phyloP scores from a whole-genome alignment of 345 rosid genomes.

The Cardamine chenopodiifolia region DNA sequence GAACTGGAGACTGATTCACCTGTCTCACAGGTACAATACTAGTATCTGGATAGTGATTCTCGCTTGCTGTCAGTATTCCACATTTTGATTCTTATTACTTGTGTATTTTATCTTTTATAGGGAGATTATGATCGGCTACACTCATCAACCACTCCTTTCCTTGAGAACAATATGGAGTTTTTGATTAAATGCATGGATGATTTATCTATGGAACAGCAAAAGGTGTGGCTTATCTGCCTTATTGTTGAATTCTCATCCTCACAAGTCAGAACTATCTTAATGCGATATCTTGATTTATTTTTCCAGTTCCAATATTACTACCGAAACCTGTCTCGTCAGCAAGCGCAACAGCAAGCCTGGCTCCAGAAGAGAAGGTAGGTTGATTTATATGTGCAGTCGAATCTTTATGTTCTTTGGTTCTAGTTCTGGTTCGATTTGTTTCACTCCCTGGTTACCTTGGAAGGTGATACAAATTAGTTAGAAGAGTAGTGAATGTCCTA shows the following conservation, averaged over 20 bases:
- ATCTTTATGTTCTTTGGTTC: not conserved
- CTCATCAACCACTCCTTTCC: slow-evolving; percentile 76
- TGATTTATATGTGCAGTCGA: not conserved
- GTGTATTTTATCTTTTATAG: slow-evolving; percentile 39
- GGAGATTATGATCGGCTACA: slow-evolving; percentile 92
- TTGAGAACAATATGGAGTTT: slow-evolving; percentile 94
- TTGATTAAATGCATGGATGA: slow-evolving; percentile 99
- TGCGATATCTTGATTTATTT: not conserved
- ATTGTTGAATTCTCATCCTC: not conserved
- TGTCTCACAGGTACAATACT: slow-evolving; percentile 69
- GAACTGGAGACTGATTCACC: slow-evolving; percentile 89
- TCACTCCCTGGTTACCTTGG: not conserved
- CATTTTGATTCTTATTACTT: not conserved
- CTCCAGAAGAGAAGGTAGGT: slow-evolving; percentile 93
- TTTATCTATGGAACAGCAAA: slow-evolving; percentile 84
- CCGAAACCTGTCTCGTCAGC: slow-evolving; percentile 87
- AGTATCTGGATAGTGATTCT: not conserved
- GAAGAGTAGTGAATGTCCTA: slow-evolving; percentile 1
- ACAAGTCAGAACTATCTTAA: slow-evolving; percentile 2
- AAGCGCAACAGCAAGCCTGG: slow-evolving; percentile 98
- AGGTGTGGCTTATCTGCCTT: slow-evolving; percentile 52
- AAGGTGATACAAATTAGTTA: not conserved
- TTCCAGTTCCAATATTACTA: slow-evolving; percentile 88
- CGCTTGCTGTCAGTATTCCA: not conserved
- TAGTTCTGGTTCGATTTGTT: not conserved